Conservation (phyloP, 371 early-diverging fungal genomes). For the Mucor piriformis region DNA sequence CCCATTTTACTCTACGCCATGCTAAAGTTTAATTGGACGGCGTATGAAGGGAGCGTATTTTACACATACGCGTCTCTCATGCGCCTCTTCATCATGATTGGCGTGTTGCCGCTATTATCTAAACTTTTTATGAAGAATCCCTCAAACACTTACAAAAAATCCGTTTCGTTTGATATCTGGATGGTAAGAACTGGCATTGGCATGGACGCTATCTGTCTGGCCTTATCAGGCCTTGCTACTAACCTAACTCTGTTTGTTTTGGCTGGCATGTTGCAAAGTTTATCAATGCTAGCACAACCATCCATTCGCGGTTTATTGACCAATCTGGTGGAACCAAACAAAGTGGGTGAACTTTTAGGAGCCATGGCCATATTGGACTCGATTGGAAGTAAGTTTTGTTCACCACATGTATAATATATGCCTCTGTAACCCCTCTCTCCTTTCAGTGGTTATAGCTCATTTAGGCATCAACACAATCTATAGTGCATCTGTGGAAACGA, state of each 20-base stretch:
- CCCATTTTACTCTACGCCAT: constrained; percentile 49
- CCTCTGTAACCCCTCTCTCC: constrained; percentile 3
- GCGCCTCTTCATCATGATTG: constrained; percentile 26
- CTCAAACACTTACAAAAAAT: not conserved
- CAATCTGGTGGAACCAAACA: constrained; percentile 43
- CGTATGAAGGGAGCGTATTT: constrained; percentile 44
- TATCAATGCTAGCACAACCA: constrained; percentile 45
- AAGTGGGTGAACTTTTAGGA: constrained; percentile 55
- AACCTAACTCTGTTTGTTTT: constrained; percentile 24
- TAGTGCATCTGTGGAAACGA: constrained; percentile 44
- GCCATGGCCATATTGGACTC: constrained; percentile 55
- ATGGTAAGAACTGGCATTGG: constrained; percentile 48
- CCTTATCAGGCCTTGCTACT: constrained; percentile 38
- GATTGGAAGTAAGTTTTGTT: constrained; percentile 39
- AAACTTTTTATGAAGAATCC: constrained; percentile 19
- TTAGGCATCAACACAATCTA: constrained; percentile 45
- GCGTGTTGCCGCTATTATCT: constrained; percentile 33
- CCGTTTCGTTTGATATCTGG: constrained; percentile 50
- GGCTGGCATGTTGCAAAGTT: constrained; percentile 39
- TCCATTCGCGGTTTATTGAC: constrained; percentile 49
- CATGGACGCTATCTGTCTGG: constrained; percentile 38
- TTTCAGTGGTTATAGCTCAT: constrained; percentile 38
- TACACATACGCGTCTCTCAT: constrained; percentile 25
- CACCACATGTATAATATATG: not conserved
- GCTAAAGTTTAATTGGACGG: constrained; percentile 47